These are phyloP conservation scores for Elaeis guineensis DNA, from an alignment of 176 grass and related monocot species.

Conservation along the genomic window DNA sequence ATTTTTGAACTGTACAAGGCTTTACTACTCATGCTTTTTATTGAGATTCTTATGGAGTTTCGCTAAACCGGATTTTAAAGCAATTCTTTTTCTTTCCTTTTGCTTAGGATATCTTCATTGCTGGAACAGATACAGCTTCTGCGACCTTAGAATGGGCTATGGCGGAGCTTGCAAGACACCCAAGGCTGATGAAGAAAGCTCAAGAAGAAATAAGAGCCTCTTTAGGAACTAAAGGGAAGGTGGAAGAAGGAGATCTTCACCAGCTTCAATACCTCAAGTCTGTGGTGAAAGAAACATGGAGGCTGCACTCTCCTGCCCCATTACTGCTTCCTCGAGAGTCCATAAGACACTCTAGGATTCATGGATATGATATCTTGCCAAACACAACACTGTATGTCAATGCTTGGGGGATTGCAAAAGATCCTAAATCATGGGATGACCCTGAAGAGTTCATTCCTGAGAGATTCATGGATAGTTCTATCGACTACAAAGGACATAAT, in stretches of 20 bases:
- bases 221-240: not conserved
- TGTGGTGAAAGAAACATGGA: too few relatives aligned
- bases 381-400: conserved; percentile 21
- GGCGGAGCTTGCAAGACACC: conserved; percentile 23
- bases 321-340: conserved; percentile 21
- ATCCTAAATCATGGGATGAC: conserved; percentile 25
- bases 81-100: too few relatives aligned
- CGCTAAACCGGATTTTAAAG: too few relatives aligned
- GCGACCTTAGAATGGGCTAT: conserved; percentile 24
- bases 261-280: too few relatives aligned
- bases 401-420: conserved; percentile 28
- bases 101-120: conserved; percentile 25
- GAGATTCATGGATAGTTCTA: conserved; percentile 2
- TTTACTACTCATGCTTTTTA: not conserved
- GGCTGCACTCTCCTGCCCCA: too few relatives aligned
- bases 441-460: conserved; percentile 26
- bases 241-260: conserved; percentile 18
- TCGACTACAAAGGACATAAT: conserved; percentile 23
- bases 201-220: conserved; percentile 19
- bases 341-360: conserved; percentile 10
- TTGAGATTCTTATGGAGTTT: too few relatives aligned
- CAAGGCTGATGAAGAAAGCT: conserved; percentile 11
- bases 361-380: conserved; percentile 22
- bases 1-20: too few relatives aligned
- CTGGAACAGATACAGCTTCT: conserved; percentile 22